Evolutionary conservation across 345 rosid genomes (phyloP).

Genomic region (Heritiera fomes): DNA sequence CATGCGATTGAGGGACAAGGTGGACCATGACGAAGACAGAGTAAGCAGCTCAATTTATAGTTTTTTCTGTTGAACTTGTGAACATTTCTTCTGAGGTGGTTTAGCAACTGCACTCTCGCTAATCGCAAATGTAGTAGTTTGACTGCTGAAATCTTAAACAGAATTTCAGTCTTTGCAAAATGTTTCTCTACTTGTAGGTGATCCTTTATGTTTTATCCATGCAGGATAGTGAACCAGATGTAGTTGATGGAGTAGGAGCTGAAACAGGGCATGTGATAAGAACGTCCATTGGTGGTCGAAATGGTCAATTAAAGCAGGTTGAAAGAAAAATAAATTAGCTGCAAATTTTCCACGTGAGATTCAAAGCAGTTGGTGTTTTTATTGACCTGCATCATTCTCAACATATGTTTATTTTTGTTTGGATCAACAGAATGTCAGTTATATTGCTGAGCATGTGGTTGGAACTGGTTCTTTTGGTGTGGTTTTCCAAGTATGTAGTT

Average conservation of each 20-base stretch:
- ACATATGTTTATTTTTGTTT: constrained; percentile 19
- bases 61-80: not conserved
- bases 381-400: constrained; percentile 11
- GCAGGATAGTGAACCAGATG: constrained; percentile 94
- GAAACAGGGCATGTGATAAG: constrained; percentile 91
- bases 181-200: not conserved
- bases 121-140: not conserved
- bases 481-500: constrained; percentile 76
- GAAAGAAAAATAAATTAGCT: constrained; percentile 2
- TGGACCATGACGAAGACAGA: constrained; percentile 78
- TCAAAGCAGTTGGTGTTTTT: not conserved
- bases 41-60: constrained; percentile 42
- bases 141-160: not conserved
- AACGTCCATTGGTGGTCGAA: constrained; percentile 86
- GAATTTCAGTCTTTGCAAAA: not conserved
- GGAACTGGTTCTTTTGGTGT: constrained; percentile 99
- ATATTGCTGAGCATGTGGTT: constrained; percentile 88
- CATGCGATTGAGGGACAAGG: constrained; percentile 85
- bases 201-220: constrained; percentile 20
- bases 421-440: constrained; percentile 67
- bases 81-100: constrained; percentile 14
- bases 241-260: constrained; percentile 82
- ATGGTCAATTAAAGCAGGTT: constrained; percentile 93
- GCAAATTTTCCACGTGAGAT: not conserved
- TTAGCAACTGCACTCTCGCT: not conserved